phyloP scores from a whole-genome alignment of 1,284 basidiomycete genomes.

The Golubevia pallescens region DNA sequence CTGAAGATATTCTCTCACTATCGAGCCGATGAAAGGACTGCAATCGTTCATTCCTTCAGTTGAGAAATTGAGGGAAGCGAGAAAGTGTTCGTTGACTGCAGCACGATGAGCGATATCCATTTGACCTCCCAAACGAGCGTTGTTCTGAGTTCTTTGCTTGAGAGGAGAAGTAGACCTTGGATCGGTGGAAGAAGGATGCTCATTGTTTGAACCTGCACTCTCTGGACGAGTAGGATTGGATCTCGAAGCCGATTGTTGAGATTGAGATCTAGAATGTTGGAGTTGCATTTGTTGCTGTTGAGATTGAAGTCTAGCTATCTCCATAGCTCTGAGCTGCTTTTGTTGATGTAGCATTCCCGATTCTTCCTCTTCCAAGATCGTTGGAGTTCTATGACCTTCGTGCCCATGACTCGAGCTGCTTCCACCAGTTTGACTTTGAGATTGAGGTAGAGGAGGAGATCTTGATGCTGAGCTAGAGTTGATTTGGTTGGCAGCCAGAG shows the following conservation, averaged over 20 bases:
- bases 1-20: conserved; percentile 43
- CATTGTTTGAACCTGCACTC: conserved; percentile 14
- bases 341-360: conserved; percentile 11
- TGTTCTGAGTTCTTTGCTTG: not conserved
- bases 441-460: not conserved
- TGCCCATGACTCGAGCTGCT: not conserved
- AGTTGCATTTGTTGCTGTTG: conserved; percentile 11
- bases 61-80: conserved; percentile 16
- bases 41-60: conserved; percentile 35
- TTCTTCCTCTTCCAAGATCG: conserved; percentile 53
- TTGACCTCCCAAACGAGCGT: no score
- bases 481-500: not conserved
- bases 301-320: not conserved
- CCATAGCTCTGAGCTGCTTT: not conserved
- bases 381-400: conserved; percentile 43
- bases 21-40: conserved; percentile 32
- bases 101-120: no score
- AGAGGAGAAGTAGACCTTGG: conserved; percentile 13
- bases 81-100: conserved; percentile 13
- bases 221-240: conserved; percentile 2
- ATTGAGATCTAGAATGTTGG: conserved; percentile 9
- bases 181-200: conserved; percentile 18
- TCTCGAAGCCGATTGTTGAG: conserved; percentile 12
- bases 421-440: not conserved
- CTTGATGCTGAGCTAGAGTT: not conserved